Evolutionary conservation across 2,329 filamentous ascomycete genomes (phyloP).

Genomic region (Chaetomium strumarium): DNA sequence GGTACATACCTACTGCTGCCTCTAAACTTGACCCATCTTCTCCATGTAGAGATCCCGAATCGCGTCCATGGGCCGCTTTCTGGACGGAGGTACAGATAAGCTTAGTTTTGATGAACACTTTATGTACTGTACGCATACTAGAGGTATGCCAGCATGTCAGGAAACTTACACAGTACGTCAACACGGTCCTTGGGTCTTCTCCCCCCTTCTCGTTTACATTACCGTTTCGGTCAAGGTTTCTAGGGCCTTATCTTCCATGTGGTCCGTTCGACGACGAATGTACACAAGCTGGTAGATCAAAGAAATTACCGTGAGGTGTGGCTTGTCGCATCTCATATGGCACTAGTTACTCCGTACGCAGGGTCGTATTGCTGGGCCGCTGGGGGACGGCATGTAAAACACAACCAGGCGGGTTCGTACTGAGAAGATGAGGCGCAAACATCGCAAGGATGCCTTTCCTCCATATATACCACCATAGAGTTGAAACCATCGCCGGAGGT

Average conservation of each 20-base stretch:
- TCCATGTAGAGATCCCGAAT: too few relatives aligned
- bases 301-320: too few relatives aligned
- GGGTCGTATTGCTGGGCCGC: slow-evolving; percentile 2
- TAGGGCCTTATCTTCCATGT: neutral
- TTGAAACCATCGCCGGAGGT: neutral
- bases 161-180: too few relatives aligned
- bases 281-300: neutral
- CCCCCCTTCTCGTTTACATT: too few relatives aligned
- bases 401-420: neutral
- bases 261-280: neutral
- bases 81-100: too few relatives aligned
- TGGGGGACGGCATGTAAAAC: neutral
- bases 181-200: neutral
- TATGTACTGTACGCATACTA: too few relatives aligned
- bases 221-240: neutral
- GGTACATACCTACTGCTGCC: too few relatives aligned
- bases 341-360: too few relatives aligned
- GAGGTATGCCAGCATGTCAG: too few relatives aligned
- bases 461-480: neutral
- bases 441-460: neutral
- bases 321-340: neutral
- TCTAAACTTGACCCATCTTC: neutral
- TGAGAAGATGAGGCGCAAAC: neutral
- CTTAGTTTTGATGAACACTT: too few relatives aligned
- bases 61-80: too few relatives aligned